A percentile compares a stretch with the other conserved stretches of the same genome.
Evolutionary conservation across 2,329 filamentous ascomycete genomes (phyloP).

Genomic region (Colletotrichum orchidophilum): DNA sequence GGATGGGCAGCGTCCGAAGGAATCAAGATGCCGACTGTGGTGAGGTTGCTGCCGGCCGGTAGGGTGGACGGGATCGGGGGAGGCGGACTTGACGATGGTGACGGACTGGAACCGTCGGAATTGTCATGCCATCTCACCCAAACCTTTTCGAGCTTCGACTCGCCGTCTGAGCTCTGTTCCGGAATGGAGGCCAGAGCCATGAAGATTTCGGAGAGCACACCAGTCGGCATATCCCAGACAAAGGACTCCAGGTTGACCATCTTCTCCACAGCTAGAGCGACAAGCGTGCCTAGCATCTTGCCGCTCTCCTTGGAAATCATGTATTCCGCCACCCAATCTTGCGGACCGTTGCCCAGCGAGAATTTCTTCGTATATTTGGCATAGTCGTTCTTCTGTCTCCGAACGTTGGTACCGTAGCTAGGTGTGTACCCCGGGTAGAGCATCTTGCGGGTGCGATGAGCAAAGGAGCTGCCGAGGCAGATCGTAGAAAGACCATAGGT

Average conservation of each 20-base stretch:
- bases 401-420: constrained; percentile 27
- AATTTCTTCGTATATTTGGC: constrained; percentile 84
- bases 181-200: constrained; percentile 78
- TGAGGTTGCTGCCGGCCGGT: constrained; percentile 49
- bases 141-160: constrained; percentile 74
- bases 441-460: constrained; percentile 48
- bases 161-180: constrained; percentile 65
- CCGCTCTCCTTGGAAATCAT: constrained; percentile 84
- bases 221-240: constrained; percentile 90
- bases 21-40: constrained; percentile 51
- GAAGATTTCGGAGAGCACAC: constrained; percentile 83
- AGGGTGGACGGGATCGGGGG: constrained; percentile 36
- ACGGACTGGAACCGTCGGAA: constrained; percentile 52
- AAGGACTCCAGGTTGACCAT: constrained; percentile 87
- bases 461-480: constrained; percentile 70
- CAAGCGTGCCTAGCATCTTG: constrained; percentile 88
- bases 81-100: constrained; percentile 42
- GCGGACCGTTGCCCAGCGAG: constrained; percentile 82
- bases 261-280: constrained; percentile 80
- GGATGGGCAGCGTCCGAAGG: constrained; percentile 42
- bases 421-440: constrained; percentile 37
- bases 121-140: constrained; percentile 90
- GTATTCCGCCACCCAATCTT: constrained; percentile 83
- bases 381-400: constrained; percentile 67
- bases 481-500: constrained; percentile 85